phyloP scores from a whole-genome alignment of 306 rosid genomes.

The Glycine tomentella region DNA sequence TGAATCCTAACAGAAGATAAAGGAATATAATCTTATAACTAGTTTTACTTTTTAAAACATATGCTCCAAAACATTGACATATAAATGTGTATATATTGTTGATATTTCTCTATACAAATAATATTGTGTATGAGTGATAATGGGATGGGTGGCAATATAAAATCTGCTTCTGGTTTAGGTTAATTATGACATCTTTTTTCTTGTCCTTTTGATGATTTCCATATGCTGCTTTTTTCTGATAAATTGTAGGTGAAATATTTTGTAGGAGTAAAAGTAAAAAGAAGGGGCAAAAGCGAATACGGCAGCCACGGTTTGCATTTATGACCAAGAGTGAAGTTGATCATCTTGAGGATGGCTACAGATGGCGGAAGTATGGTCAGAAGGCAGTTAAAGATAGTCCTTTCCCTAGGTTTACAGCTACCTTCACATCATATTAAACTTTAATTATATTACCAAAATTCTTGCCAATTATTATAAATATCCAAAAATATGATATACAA shows the following conservation, averaged over 20 bases:
- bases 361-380: constrained; percentile 99
- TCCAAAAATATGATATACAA: neutral
- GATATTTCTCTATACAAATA: neutral
- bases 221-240: constrained; percentile 47
- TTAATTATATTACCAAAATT: neutral
- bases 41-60: neutral
- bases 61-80: neutral
- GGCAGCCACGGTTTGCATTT: constrained; percentile 92
- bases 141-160: neutral
- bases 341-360: constrained; percentile 96
- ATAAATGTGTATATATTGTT: neutral
- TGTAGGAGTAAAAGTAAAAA: constrained; percentile 79
- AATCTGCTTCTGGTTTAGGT: constrained; percentile 6
- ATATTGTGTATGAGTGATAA: constrained; percentile 9
- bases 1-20: neutral
- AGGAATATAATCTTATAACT: neutral
- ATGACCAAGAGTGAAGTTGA: constrained; percentile 97
- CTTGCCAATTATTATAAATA: neutral
- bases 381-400: constrained; percentile 98
- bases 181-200: neutral
- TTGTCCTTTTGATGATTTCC: constrained; percentile 43
- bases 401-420: constrained; percentile 74
- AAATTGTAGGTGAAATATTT: constrained; percentile 52
- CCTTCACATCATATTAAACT: constrained; percentile 30
- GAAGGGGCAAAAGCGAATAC: constrained; percentile 88